Evolutionary conservation across 2,329 filamentous ascomycete genomes (phyloP).

Genomic region (Cadophora gregata): DNA sequence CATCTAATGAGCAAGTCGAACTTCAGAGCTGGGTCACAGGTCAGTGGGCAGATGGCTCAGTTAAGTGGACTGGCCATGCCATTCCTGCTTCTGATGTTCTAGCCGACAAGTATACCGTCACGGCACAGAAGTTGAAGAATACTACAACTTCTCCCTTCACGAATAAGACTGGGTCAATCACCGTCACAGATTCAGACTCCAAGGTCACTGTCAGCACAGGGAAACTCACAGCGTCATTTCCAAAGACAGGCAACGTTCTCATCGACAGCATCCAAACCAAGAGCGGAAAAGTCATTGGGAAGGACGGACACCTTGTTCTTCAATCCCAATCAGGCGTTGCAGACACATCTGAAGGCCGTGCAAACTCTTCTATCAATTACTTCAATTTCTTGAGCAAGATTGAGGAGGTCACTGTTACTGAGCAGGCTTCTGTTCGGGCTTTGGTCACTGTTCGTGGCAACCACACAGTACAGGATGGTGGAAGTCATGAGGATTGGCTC

Average conservation of each 20-base stretch:
- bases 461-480: slow-evolving; percentile 40
- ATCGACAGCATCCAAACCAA: slow-evolving; percentile 31
- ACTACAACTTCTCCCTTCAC: not conserved
- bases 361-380: slow-evolving; percentile 47
- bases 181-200: not conserved
- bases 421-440: slow-evolving; percentile 50
- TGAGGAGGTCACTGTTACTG: slow-evolving; percentile 54
- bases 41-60: slow-evolving; percentile 64
- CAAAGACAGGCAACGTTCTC: slow-evolving; percentile 28
- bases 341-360: slow-evolving; percentile 37
- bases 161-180: slow-evolving; percentile 14
- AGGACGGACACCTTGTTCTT: slow-evolving; percentile 56
- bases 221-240: slow-evolving; percentile 30
- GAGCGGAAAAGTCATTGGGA: slow-evolving; percentile 29
- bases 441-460: slow-evolving; percentile 50
- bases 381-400: slow-evolving; percentile 57
- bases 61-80: slow-evolving; percentile 67
- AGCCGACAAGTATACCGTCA: slow-evolving; percentile 52
- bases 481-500: slow-evolving; percentile 55
- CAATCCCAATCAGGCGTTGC: slow-evolving; percentile 56
- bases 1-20: slow-evolving; percentile 17
- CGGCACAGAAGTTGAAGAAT: slow-evolving; percentile 6
- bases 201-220: slow-evolving; percentile 31
- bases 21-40: slow-evolving; percentile 63
- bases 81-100: slow-evolving; percentile 51